Evolutionary conservation across 2,329 filamentous ascomycete genomes (phyloP).

Genomic region (Fusarium denticulatum): DNA sequence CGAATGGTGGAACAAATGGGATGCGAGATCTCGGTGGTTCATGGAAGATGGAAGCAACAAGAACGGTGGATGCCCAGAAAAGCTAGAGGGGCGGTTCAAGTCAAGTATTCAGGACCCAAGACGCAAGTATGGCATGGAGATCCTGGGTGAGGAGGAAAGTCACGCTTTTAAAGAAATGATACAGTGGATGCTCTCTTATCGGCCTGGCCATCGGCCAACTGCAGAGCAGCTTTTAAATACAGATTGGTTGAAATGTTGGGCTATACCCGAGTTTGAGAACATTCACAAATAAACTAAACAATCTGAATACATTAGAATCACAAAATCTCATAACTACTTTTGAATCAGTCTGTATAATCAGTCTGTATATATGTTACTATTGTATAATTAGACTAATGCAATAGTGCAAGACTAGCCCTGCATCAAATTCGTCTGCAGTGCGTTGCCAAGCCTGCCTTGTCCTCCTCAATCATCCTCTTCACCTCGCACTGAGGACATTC

Average conservation of each 20-base stretch:
- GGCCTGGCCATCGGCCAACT: conserved; percentile 2
- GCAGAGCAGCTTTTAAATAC: background rate
- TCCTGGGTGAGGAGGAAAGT: background rate
- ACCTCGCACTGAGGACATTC: background rate
- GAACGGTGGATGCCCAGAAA: background rate
- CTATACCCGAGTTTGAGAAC: background rate
- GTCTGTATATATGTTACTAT: too few relatives aligned
- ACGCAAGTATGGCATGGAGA: background rate
- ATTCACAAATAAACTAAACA: rapidly evolving
- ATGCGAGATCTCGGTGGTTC: conserved; percentile 11
- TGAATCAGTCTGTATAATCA: rapidly evolving
- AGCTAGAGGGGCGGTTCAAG: conserved; percentile 1
- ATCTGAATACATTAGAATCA: rapidly evolving
- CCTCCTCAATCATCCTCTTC: background rate
- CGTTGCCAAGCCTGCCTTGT: background rate
- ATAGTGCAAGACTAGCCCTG: too few relatives aligned
- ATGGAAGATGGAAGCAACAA: background rate
- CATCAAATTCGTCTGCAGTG: background rate
- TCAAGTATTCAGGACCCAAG: conserved; percentile 3
- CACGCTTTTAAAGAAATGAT: conserved; percentile 10
- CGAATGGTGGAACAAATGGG: conserved; percentile 32
- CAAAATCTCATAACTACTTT: rapidly evolving
- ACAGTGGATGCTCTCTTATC: conserved; percentile 10
- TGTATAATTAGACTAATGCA: too few relatives aligned
- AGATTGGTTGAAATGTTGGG: conserved; percentile 6